Percentiles rank a stretch among this genome's conserved stretches.
Evolutionary conservation across 2,329 filamentous ascomycete species (phyloP).

Genomic region (Teratosphaeria zuluensis): DNA sequence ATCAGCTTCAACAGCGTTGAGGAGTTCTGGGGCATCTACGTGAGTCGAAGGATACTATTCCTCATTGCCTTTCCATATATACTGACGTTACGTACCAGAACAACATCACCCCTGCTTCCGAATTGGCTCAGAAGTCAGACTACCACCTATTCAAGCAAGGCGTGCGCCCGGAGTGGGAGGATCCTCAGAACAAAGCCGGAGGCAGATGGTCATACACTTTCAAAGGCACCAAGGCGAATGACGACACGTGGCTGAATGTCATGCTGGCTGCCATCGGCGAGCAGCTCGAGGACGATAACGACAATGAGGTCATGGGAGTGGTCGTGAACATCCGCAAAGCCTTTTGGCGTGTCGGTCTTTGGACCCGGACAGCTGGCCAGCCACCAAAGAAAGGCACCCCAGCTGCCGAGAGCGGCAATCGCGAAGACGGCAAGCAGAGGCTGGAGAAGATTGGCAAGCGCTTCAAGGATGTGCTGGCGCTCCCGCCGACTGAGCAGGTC

Average conservation of each 20-base stretch:
- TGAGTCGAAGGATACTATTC: slow-evolving; percentile 42
- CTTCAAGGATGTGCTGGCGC: slow-evolving; percentile 86
- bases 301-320: slow-evolving; percentile 97
- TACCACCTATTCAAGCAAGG: slow-evolving; percentile 99
- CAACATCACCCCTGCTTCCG: slow-evolving; percentile 93
- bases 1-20: slow-evolving; percentile 98
- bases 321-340: slow-evolving; percentile 98
- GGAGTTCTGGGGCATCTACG: slow-evolving; percentile 99
- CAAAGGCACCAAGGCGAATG: slow-evolving; percentile 89
- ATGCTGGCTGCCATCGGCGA: slow-evolving; percentile 96
- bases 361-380: slow-evolving; percentile 84
- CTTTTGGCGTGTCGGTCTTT: slow-evolving; percentile 94
- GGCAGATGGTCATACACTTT: slow-evolving; percentile 98
- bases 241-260: slow-evolving; percentile 97
- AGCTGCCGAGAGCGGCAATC: slow-evolving; percentile 14
- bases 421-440: slow-evolving; percentile 75
- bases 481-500: slow-evolving; percentile 65
- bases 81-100: slow-evolving; percentile 51
- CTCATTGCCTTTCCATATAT: neutral
- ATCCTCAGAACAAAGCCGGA: slow-evolving; percentile 96
- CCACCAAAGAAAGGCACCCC: slow-evolving; percentile 66
- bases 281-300: slow-evolving; percentile 87
- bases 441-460: slow-evolving; percentile 74
- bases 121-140: slow-evolving; percentile 93
- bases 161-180: slow-evolving; percentile 97